Percentiles rank a stretch among this genome's conserved stretches.
Conservation (phyloP, 805 yeast genomes). For the Komagataella ulmi region DNA sequence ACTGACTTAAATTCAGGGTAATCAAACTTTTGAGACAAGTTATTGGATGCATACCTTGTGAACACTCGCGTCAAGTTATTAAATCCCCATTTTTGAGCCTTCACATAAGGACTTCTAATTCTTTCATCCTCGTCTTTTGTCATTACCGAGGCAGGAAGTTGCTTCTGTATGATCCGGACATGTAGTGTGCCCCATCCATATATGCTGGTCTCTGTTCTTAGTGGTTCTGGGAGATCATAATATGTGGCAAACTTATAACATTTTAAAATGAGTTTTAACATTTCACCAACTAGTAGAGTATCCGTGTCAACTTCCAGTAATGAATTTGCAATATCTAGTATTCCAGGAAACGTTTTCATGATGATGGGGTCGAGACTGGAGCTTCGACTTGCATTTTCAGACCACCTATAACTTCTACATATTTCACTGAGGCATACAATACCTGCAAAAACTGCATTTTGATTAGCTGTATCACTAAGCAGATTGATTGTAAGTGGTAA, state of each 20-base stretch:
- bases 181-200: slow-evolving; percentile 70
- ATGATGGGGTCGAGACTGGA: slow-evolving; percentile 47
- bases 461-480: slow-evolving; percentile 28
- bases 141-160: slow-evolving; percentile 38
- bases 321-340: slow-evolving; percentile 53
- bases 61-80: slow-evolving; percentile 65
- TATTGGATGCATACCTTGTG: slow-evolving; percentile 50
- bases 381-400: slow-evolving; percentile 37
- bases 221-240: slow-evolving; percentile 59
- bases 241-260: slow-evolving; percentile 72
- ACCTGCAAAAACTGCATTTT: slow-evolving; percentile 43
- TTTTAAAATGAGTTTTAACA: slow-evolving; percentile 65
- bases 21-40: slow-evolving; percentile 28
- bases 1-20: slow-evolving; percentile 48
- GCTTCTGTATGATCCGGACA: slow-evolving; percentile 47
- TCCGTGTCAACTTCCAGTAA: slow-evolving; percentile 23
- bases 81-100: slow-evolving; percentile 80
- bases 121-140: slow-evolving; percentile 40
- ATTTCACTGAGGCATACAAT: slow-evolving; percentile 65
- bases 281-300: slow-evolving; percentile 39
- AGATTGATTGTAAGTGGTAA: slow-evolving; percentile 33
- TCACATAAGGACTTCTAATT: slow-evolving; percentile 47
- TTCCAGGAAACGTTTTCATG: slow-evolving; percentile 48
- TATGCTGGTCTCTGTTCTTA: slow-evolving; percentile 40
- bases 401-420: slow-evolving; percentile 68